A percentile compares a stretch with the other conserved stretches of the same genome.
These are phyloP conservation scores for Penicillium sp. DNA, from an alignment of 2,329 filamentous ascomycete species.

Conservation along the genomic window DNA sequence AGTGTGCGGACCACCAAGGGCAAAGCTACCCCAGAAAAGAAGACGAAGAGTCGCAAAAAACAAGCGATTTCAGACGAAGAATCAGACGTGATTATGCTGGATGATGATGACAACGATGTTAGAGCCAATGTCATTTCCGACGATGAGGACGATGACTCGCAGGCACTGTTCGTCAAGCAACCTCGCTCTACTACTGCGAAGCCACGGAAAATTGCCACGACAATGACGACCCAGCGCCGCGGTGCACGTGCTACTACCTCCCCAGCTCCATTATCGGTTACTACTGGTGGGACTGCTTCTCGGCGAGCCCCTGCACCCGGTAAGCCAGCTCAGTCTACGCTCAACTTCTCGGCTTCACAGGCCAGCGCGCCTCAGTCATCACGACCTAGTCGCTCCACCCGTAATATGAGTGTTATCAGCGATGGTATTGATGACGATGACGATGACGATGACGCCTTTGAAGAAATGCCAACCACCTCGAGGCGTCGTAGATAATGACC, in stretches of 20 bases:
- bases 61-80: conserved; percentile 39
- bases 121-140: conserved; percentile 29
- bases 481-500: conserved; percentile 26
- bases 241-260: conserved; percentile 29
- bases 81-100: conserved; percentile 42
- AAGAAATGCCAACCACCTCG: conserved; percentile 33
- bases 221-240: conserved; percentile 24
- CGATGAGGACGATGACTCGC: conserved; percentile 37
- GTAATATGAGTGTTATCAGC: conserved; percentile 36
- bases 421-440: conserved; percentile 43
- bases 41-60: conserved; percentile 27
- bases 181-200: conserved; percentile 24
- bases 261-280: conserved; percentile 35
- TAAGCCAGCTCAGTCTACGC: conserved; percentile 39
- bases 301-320: conserved; percentile 26
- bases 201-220: conserved; percentile 24
- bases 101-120: conserved; percentile 30
- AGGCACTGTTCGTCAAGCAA: conserved; percentile 44
- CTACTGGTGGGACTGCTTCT: conserved; percentile 26
- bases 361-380: conserved; percentile 29
- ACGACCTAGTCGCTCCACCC: conserved; percentile 32
- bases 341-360: conserved; percentile 44
- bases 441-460: conserved; percentile 47
- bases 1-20: conserved; percentile 30
- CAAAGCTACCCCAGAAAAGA: conserved; percentile 28